Conservation (phyloP, 2,329 filamentous ascomycete species). For the Cercospora nicotianae region DNA sequence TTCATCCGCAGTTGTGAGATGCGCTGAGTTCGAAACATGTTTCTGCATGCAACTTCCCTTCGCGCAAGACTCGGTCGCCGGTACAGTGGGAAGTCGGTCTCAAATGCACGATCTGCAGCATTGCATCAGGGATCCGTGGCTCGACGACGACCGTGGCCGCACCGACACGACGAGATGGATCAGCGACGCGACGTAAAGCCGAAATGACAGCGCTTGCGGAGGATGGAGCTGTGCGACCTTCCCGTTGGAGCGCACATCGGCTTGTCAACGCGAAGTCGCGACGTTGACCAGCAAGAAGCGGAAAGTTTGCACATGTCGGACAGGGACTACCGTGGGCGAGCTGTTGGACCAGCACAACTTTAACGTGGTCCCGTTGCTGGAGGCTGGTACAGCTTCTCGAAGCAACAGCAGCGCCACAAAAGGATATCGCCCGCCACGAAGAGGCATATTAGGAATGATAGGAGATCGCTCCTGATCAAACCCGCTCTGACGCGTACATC, state of each 20-base stretch:
- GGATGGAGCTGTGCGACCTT: not conserved
- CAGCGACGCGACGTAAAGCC: constrained; percentile 9
- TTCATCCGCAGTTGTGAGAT: not conserved
- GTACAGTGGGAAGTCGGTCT: not conserved
- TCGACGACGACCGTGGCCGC: not conserved
- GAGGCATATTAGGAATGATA: not conserved
- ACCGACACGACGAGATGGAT: not conserved
- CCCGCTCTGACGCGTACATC: not conserved
- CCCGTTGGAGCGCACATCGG: not conserved
- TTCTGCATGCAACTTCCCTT: not conserved
- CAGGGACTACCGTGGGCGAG: not conserved
- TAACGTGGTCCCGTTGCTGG: not conserved
- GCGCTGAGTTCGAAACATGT: constrained; percentile 5
- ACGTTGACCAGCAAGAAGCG: not conserved
- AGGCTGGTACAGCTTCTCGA: not conserved
- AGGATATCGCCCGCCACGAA: not conserved
- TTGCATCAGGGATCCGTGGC: not conserved
- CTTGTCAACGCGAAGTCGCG: not conserved
- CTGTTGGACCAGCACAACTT: not conserved
- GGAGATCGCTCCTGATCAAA: not conserved
- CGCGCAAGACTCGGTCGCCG: not conserved
- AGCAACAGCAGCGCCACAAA: not conserved
- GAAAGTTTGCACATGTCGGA: constrained; percentile 1
- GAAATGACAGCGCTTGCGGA: constrained; percentile 9
- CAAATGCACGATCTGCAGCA: not conserved